These are phyloP conservation scores for Solanum sejunctum DNA, from an alignment of 257 asterid species.

Conservation along the genomic window DNA sequence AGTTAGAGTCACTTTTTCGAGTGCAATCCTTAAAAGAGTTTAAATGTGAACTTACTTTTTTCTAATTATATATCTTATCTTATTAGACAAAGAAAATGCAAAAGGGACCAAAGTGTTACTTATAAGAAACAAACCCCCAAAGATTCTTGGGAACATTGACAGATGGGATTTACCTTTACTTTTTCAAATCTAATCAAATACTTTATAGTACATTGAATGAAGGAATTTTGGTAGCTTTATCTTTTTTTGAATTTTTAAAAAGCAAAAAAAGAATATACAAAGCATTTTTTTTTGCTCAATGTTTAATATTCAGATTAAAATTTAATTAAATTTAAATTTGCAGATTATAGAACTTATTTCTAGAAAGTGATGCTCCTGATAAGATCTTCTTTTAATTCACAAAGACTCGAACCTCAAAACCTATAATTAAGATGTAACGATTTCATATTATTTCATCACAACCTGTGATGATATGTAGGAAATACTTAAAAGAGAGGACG, in stretches of 20 bases:
- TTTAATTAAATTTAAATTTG: rapidly evolving
- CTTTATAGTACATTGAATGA: not conserved
- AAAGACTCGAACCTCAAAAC: not conserved
- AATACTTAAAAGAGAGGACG: not conserved
- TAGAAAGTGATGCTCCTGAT: not conserved
- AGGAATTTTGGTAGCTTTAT: not conserved
- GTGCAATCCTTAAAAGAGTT: not conserved
- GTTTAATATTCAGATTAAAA: rapidly evolving
- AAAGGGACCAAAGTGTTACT: not conserved
- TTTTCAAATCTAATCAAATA: not conserved
- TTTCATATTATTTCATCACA: rapidly evolving
- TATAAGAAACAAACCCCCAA: not conserved
- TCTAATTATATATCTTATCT: not conserved
- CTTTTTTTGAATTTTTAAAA: not conserved
- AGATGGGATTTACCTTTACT: not conserved
- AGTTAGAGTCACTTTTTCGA: not conserved
- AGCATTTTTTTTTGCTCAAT: too few species aligned
- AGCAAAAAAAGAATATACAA: not conserved
- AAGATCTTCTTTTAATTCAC: not conserved
- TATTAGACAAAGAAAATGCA: not conserved
- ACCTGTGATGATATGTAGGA: not conserved
- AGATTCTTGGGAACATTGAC: not conserved
- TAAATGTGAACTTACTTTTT: not conserved
- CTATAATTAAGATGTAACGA: not conserved
- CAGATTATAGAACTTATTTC: not conserved